Evolutionary conservation across 2,329 filamentous ascomycete genomes (phyloP), one percentile per base, ranked within the genome.

Genomic region (Fusarium redolens): DNA sequence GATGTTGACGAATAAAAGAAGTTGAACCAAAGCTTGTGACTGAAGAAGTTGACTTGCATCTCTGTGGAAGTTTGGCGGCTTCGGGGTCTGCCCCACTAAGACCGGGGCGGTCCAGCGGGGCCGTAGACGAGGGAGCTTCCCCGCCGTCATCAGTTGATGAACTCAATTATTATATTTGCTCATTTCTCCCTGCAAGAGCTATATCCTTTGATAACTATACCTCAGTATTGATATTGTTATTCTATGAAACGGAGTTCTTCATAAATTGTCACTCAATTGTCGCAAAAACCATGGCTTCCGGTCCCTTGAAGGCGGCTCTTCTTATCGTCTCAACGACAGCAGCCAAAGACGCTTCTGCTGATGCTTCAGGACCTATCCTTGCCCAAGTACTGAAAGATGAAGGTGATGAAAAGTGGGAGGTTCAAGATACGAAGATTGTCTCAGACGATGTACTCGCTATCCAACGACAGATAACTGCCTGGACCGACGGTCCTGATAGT

Each of bases 311-410:
- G 79, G 92, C 91, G 38, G 93, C 92, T 12, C 91, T 99, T 54
- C 87, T 99, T 60, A 88, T 98, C 74, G 88, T 99, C 43, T 98
- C 96, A 3, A 97, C 97, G 56, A 99, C 96, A 10, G 96, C 95
- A 10, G 90, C 92, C 13, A 87, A 90, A 75, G 92, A 97, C 80
- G 89, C 94, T 0, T 90, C 92, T 7, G 91, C 93, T 3, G 96
- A 99, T 83, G 90, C 90, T 70, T 92, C 93, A 13, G 90, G 90
- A 10, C 85, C 86, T 3, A 85, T 89, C 14, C 86, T 99, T 8
- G 86, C 89, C 52, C 86, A 92, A 58, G 90, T 94, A 18, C 92
- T 99, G 73, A 84, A 87, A 7, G 84, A 87, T 6, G 89, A 93
- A 67, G 92, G 91, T 17, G 87, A 86, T 7, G 89, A 87, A 22